phyloP scores from a whole-genome alignment of 768 basidiomycete species.

The Ephemerocybe angulata region DNA sequence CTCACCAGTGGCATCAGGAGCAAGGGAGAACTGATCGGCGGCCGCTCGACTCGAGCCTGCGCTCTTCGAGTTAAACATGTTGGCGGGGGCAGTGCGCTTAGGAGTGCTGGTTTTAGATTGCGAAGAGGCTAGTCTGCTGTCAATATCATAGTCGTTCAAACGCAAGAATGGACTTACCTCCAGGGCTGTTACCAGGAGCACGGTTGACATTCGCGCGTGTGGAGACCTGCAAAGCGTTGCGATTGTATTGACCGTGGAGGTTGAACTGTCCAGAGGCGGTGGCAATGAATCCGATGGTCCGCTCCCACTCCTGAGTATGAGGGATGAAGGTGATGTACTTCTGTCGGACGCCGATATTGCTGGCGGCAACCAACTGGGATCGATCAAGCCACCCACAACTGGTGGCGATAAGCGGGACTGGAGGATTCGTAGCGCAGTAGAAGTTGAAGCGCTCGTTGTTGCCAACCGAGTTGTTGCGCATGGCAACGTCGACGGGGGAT shows the following conservation, averaged over 20 bases:
- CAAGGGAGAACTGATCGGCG: background rate
- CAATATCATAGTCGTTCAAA: background rate
- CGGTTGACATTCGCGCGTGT: background rate
- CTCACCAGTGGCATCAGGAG: background rate
- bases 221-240: background rate
- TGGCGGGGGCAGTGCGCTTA: background rate
- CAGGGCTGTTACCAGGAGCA: background rate
- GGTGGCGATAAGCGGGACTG: background rate
- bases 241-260: background rate
- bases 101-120: background rate
- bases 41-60: background rate
- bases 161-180: background rate
- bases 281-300: background rate
- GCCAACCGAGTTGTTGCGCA: background rate
- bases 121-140: background rate
- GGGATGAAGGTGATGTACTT: background rate
- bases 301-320: constrained; percentile 9
- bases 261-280: background rate
- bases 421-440: background rate
- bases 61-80: background rate
- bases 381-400: background rate
- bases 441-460: background rate
- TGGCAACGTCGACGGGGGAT: background rate
- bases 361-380: background rate
- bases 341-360: constrained; percentile 1